These are phyloP conservation scores for Chimonanthus praecox DNA, from an alignment of 164 flowering plant species.

Conservation along the genomic window DNA sequence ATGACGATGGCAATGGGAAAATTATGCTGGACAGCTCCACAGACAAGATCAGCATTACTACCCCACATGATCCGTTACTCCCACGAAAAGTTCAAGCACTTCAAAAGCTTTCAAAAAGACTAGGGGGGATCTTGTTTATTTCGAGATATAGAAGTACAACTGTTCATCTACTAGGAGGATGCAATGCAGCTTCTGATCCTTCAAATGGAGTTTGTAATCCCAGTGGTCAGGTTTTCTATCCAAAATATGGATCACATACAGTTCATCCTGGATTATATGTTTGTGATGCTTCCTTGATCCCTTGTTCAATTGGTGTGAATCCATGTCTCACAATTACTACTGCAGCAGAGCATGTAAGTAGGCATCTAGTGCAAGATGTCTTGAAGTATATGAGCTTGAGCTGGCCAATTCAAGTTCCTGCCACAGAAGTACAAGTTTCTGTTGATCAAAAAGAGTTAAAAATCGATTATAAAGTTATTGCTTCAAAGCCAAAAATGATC, in stretches of 20 bases:
- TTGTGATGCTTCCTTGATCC: conserved; percentile 31
- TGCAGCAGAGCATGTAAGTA: conserved; percentile 45
- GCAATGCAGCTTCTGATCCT: conserved; percentile 45
- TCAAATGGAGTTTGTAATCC: conserved; percentile 49
- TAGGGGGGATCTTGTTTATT: conserved; percentile 57
- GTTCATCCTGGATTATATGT: conserved; percentile 27
- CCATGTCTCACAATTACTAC: conserved; percentile 50
- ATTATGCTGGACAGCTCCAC: conserved; percentile 27
- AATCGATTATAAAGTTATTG: conserved; percentile 3
- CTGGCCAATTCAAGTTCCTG: conserved; percentile 4
- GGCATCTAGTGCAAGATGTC: conserved; percentile 38
- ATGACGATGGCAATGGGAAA: conserved; percentile 45
- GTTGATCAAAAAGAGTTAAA: neutral
- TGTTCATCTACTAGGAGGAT: conserved; percentile 65
- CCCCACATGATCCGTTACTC: conserved; percentile 44
- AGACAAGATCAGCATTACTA: conserved; percentile 30
- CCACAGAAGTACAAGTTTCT: neutral
- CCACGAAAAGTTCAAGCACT: conserved; percentile 40
- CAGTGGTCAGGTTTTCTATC: conserved; percentile 47
- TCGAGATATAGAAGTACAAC: conserved; percentile 50
- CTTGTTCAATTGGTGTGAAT: conserved; percentile 29
- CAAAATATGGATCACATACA: conserved; percentile 10
- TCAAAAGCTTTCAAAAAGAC: conserved; percentile 42
- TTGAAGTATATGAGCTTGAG: conserved; percentile 20
- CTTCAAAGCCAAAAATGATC: neutral